A percentile compares a stretch with the other conserved stretches of the same genome.
phyloP scores from a whole-genome alignment of 208 protist species.

The Histomonas meleagridis region DNA sequence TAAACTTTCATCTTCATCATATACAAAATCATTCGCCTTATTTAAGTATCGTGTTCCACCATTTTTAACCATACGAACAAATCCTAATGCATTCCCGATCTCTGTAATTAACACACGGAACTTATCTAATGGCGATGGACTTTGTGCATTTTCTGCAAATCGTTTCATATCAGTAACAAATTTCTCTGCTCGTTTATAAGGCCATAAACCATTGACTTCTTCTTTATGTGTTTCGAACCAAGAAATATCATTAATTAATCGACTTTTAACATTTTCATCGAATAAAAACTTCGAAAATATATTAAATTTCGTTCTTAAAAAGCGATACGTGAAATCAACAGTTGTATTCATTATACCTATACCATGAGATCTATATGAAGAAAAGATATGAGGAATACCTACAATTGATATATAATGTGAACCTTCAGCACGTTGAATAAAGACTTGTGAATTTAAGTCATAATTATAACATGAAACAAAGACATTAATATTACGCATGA shows the following conservation, averaged over 20 bases:
- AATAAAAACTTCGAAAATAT: constrained; percentile 83
- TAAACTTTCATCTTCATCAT: background rate
- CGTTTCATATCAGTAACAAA: constrained; percentile 75
- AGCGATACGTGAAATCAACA: constrained; percentile 89
- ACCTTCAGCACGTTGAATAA: constrained; percentile 67
- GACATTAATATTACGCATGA: constrained; percentile 86
- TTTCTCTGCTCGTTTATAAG: constrained; percentile 66
- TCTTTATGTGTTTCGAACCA: constrained; percentile 46
- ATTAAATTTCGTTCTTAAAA: constrained; percentile 72
- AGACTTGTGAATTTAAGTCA: constrained; percentile 87
- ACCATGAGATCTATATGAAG: constrained; percentile 77
- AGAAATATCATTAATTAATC: constrained; percentile 45
- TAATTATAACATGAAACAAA: constrained; percentile 86
- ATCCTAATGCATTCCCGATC: constrained; percentile 89
- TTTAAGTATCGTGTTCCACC: constrained; percentile 48
- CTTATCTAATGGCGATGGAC: background rate
- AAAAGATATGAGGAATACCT: constrained; percentile 79
- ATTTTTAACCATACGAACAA: constrained; percentile 74
- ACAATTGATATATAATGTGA: constrained; percentile 80
- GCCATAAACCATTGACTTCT: constrained; percentile 61
- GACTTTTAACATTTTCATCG: constrained; percentile 80
- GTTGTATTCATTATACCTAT: constrained; percentile 91
- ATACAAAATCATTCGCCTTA: constrained; percentile 37
- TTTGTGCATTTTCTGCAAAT: constrained; percentile 56
- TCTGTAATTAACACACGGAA: constrained; percentile 77